Base-by-base conservation (phyloP, 1,284 basidiomycete species). In the Schizopora paradoxa region DNA sequence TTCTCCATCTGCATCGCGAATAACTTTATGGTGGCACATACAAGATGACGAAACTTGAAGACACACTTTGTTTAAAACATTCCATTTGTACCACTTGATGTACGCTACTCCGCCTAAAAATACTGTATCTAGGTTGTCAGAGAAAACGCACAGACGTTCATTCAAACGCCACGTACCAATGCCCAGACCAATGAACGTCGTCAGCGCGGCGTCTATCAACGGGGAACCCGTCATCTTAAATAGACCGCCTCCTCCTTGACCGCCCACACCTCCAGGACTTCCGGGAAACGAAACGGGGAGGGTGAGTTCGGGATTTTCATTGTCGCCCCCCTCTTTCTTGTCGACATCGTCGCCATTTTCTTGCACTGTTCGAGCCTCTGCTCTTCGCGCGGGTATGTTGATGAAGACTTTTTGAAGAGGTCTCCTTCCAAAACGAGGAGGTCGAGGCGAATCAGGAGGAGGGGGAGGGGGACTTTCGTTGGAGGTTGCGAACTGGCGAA, bases 31-130 rank as follows among this genome's bases (percentile, higher is more conserved):
- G 38, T 10, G 48, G 29, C 32, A 43, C 19, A n/a, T 22, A 13
- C 31, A 27, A 13, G 11, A 26, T 3, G 43, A 43, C 60, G 54
- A 47, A 61, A 61, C 23, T 13, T 7, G 16, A 52, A 47, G 48
- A 50, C 58, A 43, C 44, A 85, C 87, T 70, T 91, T 82, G 61
- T 77, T 67, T n/a, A 89, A 68, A 7, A 90, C 86, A 58, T 81
- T 79, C 53, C 74, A 75, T 65, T 91, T 90, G 66, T 91, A 91
- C 82, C 81, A 89, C 25, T 69, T 66, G 42, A 88, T 64, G 62
- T 90, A 89, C 8, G 73, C 74, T 11, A 86, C 66, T 43, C 89
- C 87, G 19, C 85, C 84, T 19, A 77, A 54, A 56, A 86, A 84
- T 4, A 83, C 77, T 82, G 54, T 5, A 33, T 41, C 40, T 43